Percentiles rank a stretch among this genome's conserved stretches.
Evolutionary conservation across 345 rosid genomes (phyloP).

Genomic region (Crucihimalaya himalaica): DNA sequence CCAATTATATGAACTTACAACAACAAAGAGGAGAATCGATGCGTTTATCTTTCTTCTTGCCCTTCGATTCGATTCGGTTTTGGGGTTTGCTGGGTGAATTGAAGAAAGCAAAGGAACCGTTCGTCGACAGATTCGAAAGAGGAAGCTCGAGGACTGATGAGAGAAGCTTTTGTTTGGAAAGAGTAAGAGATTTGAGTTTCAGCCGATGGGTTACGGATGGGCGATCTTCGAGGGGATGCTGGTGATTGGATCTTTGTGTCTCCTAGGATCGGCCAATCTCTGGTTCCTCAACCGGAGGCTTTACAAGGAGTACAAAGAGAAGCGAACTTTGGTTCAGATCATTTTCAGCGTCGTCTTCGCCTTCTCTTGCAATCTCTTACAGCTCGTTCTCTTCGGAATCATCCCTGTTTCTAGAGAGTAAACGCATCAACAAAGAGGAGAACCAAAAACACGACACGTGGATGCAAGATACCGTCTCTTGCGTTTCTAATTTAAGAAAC

Average conservation of each 20-base stretch:
- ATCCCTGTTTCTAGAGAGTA: conserved; percentile 93
- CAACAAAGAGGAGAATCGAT: too few relatives aligned
- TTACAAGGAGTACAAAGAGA: conserved; percentile 98
- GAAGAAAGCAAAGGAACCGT: conserved; percentile 7
- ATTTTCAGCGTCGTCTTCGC: conserved; percentile 97
- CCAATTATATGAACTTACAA: too few relatives aligned
- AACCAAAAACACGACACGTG: too few relatives aligned
- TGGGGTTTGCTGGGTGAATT: conserved; percentile 10
- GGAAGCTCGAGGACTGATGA: neutral
- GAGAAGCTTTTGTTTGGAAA: neutral
- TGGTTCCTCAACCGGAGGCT: conserved; percentile 89
- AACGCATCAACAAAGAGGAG: too few relatives aligned
- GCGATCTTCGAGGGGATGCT: conserved; percentile 73
- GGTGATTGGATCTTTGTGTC: conserved; percentile 67
- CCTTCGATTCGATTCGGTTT: too few relatives aligned
- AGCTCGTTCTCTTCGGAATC: conserved; percentile 97
- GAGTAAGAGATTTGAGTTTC: conserved; percentile 8
- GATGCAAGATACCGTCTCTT: too few relatives aligned
- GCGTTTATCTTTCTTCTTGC: too few relatives aligned
- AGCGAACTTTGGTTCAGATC: conserved; percentile 88
- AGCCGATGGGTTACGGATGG: conserved; percentile 69
- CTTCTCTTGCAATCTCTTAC: conserved; percentile 95
- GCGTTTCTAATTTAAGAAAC: too few relatives aligned
- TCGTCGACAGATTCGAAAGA: neutral
- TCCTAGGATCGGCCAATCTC: conserved; percentile 84